Evolutionary conservation across 495 filamentous ascomycete species (phyloP), one percentile per base, ranked within the genome.

Genomic region (Mycothermus thermophilus): DNA sequence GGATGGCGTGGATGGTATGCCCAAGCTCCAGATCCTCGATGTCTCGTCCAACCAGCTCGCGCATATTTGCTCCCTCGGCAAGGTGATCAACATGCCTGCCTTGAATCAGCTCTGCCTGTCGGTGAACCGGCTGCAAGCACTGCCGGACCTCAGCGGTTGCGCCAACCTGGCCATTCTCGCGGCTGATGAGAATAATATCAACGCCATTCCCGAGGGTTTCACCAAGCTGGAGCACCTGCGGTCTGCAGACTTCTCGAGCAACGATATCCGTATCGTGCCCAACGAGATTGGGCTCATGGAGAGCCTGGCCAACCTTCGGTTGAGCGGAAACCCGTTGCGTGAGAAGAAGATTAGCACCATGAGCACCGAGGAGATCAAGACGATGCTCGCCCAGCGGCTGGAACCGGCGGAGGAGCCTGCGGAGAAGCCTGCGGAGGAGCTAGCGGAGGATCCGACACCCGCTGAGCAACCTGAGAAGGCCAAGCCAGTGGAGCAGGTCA

Each of bases 331-430:
- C 48, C 90, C 90, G 4, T 57, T 97, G 9, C 64, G 79, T 28
- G 86, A 94, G 44, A 83, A 80, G 44, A 92, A 81, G 52, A 80
- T 90, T 35, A 62, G 86, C 20, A 77, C 63, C 14, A 80, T 93
- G 66, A 65, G 67, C 16, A 83, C 82, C 0, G 81, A 84, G 13
- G 80, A 86, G 34, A 54, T 97, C 46, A 94, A 93, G 59, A 67
- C 67, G 27, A 76, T 79, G 42, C 62, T 97, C 32, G 72, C 71
- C 22, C 67, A 67, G 25, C 71, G 83, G 14, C 62, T 90, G 27
- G 73, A 79, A 35, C 79, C 82, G 6, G 22, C 6, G 6, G 22
- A 25, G 22, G n/a, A n/a, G 3, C 41, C 61, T 9, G 46, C 52
- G 4, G 43, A 39, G 8, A 34, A 50, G 9, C n/a, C n/a, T n/a